Conservation (phyloP, 306 rosid species). For the Ammopiptanthus mongolicus region DNA sequence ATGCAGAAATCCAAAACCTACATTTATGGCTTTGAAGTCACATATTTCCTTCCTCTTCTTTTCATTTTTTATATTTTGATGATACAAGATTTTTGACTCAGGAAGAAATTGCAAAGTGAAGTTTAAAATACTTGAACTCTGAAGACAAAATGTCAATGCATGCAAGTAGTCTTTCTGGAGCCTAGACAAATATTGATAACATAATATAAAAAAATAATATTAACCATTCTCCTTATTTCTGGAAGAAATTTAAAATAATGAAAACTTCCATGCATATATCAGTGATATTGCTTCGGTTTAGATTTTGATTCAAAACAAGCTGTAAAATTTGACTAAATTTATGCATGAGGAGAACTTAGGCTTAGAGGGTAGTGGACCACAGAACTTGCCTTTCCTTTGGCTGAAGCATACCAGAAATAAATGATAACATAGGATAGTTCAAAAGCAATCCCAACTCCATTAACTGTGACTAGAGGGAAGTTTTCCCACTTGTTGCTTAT, state of each 20-base stretch:
- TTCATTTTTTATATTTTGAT: neutral
- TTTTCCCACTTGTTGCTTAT: slow-evolving; percentile 74
- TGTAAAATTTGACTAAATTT: slow-evolving; percentile 2
- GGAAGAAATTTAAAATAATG: neutral
- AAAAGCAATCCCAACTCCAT: slow-evolving; percentile 62
- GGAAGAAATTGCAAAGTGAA: neutral
- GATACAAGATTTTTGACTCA: neutral
- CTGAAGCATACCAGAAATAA: slow-evolving; percentile 53
- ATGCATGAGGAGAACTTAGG: slow-evolving; percentile 22
- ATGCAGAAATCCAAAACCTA: neutral
- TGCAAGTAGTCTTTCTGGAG: neutral
- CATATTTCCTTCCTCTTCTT: neutral
- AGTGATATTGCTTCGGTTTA: slow-evolving; percentile 20
- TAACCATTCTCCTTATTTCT: neutral
- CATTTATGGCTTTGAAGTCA: neutral
- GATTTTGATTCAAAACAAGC: slow-evolving; percentile 13
- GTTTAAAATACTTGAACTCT: neutral
- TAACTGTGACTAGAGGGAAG: slow-evolving; percentile 59
- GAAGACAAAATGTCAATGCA: neutral
- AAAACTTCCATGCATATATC: neutral
- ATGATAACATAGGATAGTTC: slow-evolving; percentile 62
- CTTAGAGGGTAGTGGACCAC: neutral
- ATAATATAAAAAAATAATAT: neutral
- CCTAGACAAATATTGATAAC: neutral
- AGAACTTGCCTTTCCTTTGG: slow-evolving; percentile 53